A percentile compares a stretch with the other conserved stretches of the same genome.
phyloP scores from a whole-genome alignment of 805 yeast genomes.

The Candida sithepensis region DNA sequence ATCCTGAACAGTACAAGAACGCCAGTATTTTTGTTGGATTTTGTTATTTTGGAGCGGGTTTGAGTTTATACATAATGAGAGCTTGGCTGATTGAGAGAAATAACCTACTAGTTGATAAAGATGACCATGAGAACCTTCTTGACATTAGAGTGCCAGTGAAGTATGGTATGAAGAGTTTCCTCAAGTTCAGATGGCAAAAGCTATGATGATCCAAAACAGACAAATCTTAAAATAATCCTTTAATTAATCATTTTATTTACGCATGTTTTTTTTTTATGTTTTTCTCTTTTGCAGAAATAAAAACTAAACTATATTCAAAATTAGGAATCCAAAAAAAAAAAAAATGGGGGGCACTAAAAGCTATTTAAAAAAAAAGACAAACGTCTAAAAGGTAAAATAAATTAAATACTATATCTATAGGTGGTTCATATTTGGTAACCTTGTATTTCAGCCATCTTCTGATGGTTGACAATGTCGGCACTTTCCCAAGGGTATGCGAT shows the following conservation, averaged over 20 bases:
- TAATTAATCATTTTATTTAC: too few species aligned
- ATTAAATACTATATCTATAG: not conserved
- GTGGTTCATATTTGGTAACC: slow-evolving; percentile 55
- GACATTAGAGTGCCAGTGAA: slow-evolving; percentile 10
- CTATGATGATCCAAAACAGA: slow-evolving; percentile 5
- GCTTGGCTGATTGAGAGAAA: slow-evolving; percentile 56
- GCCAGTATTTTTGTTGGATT: slow-evolving; percentile 59
- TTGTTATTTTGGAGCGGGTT: slow-evolving; percentile 45
- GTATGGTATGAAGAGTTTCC: slow-evolving; percentile 3
- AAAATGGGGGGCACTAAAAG: not conserved
- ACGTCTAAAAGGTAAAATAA: not conserved
- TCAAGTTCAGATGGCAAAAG: slow-evolving; percentile 11
- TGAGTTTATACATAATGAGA: slow-evolving; percentile 41
- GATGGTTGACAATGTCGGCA: slow-evolving; percentile 69
- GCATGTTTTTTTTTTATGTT: too few species aligned
- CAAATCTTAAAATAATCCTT: not conserved
- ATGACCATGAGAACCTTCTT: slow-evolving; percentile 23
- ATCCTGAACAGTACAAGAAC: slow-evolving; percentile 45
- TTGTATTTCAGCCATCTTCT: slow-evolving; percentile 67
- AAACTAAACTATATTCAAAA: not conserved
- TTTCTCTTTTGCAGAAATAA: too few species aligned
- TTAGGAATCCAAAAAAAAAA: not conserved
- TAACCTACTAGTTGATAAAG: slow-evolving; percentile 9
- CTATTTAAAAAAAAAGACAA: too few species aligned
- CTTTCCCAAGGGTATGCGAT: slow-evolving; percentile 89